Percentiles rank a stretch among this genome's conserved stretches.
Conservation (phyloP, 2,329 filamentous ascomycete species). For the Nemania sp. region DNA sequence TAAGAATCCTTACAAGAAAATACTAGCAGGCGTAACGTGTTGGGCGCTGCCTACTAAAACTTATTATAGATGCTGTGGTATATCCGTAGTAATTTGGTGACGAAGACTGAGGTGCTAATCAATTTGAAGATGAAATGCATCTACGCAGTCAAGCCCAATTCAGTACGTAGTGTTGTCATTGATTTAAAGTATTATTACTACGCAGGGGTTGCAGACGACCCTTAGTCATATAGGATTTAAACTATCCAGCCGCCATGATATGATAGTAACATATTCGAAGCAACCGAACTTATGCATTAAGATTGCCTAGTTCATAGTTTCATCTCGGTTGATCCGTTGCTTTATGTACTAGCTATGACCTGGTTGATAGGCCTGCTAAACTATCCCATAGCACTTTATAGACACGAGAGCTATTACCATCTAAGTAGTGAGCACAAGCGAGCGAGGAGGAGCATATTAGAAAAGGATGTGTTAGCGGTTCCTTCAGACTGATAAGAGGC, state of each 20-base stretch:
- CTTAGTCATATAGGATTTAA: background rate
- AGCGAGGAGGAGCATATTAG: background rate
- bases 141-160: background rate
- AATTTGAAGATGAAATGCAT: no score
- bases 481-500: conserved; percentile 12
- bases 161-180: background rate
- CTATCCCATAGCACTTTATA: background rate
- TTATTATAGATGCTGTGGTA: background rate
- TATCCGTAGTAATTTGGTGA: background rate
- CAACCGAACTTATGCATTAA: background rate
- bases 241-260: conserved; percentile 10
- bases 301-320: background rate
- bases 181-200: background rate
- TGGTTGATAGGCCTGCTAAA: background rate
- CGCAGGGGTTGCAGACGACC: background rate
- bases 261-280: conserved; percentile 4
- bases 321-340: background rate
- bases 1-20: background rate
- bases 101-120: background rate
- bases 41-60: background rate
- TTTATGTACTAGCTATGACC: background rate
- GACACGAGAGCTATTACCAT: background rate
- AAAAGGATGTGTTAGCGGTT: conserved; percentile 7
- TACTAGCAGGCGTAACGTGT: background rate
- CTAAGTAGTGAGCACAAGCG: background rate